Evolutionary conservation across 2,329 filamentous ascomycete species (phyloP), one percentile per base, ranked within the genome.

Genomic region (Paecilomyces formosus): DNA sequence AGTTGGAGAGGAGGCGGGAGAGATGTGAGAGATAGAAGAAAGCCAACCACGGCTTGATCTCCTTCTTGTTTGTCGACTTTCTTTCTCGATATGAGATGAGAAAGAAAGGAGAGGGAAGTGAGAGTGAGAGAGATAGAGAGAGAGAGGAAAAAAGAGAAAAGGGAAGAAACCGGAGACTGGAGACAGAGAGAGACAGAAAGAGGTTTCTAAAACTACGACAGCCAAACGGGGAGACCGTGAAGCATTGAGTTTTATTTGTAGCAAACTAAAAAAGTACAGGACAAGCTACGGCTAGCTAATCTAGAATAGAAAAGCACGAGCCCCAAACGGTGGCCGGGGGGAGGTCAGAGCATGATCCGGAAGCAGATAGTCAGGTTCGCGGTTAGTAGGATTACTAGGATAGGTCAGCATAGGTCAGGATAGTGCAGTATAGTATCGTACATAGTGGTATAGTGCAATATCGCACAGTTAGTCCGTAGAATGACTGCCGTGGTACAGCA

Each of bases 291-390:
- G 50, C 50, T 54, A 55, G 15, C 39, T 45, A 45, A 45, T 45
- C 39, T 45, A n/a, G 15, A 57, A 60, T 62, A 56, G 58, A 26
- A 26, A 31, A 31, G 30, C 30, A 31, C 30, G 30, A 31, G 30
- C 30, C 30, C 30, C 8, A 31, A 31, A 31, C 30, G 30, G 30
- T 31, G 55, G 21, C 55, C 26, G 56, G 28, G 30, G 60, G 60
- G 59, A 53, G 55, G 57, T 49, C 60, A 63, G 61, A 63, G 57
- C 63, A 59, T 60, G 58, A 58, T 39, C 18, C 39, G 31, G 30
- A 56, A 53, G 57, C 54, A 30, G 26, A 21, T 57, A 56, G 57
- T 50, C 58, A 55, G 61, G 60, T 59, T 56, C 3, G 5, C 24
- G 24, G 24, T 26, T 26, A 26, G 2, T 26, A 26, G 24, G 24